Percentiles rank a stretch among this genome's conserved stretches.
phyloP scores from a whole-genome alignment of 495 filamentous ascomycete species.

The Patellaria atrata region DNA sequence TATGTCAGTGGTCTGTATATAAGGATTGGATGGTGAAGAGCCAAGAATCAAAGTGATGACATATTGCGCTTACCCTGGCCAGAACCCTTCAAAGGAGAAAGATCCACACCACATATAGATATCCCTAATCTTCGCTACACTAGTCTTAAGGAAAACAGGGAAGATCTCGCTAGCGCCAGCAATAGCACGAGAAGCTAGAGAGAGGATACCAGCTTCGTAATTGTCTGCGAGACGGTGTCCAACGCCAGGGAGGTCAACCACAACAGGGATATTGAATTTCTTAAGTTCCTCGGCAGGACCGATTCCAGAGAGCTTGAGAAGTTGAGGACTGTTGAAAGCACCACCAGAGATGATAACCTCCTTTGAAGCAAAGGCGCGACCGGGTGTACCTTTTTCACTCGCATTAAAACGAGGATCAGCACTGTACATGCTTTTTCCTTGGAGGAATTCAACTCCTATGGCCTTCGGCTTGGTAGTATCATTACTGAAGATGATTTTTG shows the following conservation, averaged over 20 bases:
- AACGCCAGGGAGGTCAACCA: constrained; percentile 5
- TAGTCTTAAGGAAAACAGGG: constrained; percentile 15
- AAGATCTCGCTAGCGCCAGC: constrained; percentile 9
- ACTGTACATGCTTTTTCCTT: constrained; percentile 29
- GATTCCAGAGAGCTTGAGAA: constrained; percentile 10
- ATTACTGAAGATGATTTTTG: constrained; percentile 31
- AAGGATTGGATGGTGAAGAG: background rate
- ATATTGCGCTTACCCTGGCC: constrained; percentile 11
- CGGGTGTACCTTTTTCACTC: constrained; percentile 8
- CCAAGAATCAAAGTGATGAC: background rate
- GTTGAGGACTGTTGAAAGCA: constrained; percentile 7
- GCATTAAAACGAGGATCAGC: constrained; percentile 30
- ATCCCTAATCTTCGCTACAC: constrained; percentile 7
- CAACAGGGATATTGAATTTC: constrained; percentile 2
- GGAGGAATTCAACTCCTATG: constrained; percentile 33
- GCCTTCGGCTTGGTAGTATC: constrained; percentile 24
- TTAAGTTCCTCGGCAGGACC: constrained; percentile 5
- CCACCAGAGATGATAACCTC: constrained; percentile 10
- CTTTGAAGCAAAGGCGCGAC: too few species aligned
- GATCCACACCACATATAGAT: constrained; percentile 19
- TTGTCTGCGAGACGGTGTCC: constrained; percentile 15
- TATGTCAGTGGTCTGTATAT: constrained; percentile 4
- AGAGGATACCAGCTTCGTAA: constrained; percentile 16
- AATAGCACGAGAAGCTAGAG: constrained; percentile 4
- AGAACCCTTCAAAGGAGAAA: constrained; percentile 17